These are phyloP conservation scores for Porphyra umbilicalis DNA, from an alignment of 31 red algal species.

Conservation along the genomic window DNA sequence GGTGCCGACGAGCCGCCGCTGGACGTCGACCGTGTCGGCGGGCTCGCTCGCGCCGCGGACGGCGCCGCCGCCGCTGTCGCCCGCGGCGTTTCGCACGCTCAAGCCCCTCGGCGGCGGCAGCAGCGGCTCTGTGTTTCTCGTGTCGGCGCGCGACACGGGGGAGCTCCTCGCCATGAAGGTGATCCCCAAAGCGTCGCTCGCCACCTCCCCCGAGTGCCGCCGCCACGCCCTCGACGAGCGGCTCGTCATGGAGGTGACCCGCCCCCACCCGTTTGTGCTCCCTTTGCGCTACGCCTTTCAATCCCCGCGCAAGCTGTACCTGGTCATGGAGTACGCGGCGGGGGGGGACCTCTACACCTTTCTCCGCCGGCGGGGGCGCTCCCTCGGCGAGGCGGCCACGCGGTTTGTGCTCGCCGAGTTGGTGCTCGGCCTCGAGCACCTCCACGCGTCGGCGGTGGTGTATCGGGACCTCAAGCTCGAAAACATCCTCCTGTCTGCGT, in stretches of 20 bases:
- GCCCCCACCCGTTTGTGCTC: conserved; percentile 67
- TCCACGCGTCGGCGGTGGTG: conserved; percentile 60
- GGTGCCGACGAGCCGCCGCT: background rate
- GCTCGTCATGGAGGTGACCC: conserved; percentile 50
- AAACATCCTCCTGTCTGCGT: conserved; percentile 58
- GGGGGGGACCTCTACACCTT: conserved; percentile 90
- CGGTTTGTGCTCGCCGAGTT: conserved; percentile 51
- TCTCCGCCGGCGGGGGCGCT: conserved; percentile 42
- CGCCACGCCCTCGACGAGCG: conserved; percentile 72
- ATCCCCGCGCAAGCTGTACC: conserved; percentile 69
- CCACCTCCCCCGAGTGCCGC: conserved; percentile 44
- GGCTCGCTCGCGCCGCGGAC: background rate
- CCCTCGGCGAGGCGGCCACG: conserved; percentile 35
- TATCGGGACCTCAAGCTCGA: conserved; percentile 93
- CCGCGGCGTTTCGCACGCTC: conserved; percentile 42
- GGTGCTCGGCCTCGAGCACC: conserved; percentile 49
- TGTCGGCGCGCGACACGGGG: conserved; percentile 58
- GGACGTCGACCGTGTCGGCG: background rate
- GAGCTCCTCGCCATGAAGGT: conserved; percentile 83
- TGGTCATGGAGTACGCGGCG: conserved; percentile 83
- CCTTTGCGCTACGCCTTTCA: conserved; percentile 78
- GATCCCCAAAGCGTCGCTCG: conserved; percentile 66
- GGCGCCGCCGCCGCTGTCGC: background rate
- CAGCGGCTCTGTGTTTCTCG: conserved; percentile 76
- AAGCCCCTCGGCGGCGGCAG: conserved; percentile 74